phyloP scores from a whole-genome alignment of 73 alveolate species.

The Blepharisma stoltei region DNA sequence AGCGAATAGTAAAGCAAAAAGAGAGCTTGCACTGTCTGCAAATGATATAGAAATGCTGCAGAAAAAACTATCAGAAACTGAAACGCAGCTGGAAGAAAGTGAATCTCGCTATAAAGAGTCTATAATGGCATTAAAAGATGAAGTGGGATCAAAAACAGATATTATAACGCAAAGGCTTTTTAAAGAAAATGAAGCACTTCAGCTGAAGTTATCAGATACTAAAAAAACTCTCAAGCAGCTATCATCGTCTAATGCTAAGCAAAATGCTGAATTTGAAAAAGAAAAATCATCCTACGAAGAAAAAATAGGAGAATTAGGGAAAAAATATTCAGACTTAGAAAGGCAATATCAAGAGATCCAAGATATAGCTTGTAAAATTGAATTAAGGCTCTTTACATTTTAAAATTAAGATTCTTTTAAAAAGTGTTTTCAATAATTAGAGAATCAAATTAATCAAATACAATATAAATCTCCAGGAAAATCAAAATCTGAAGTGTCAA shows the following conservation, averaged over 20 bases:
- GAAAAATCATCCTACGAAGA: neutral
- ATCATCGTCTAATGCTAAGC: neutral
- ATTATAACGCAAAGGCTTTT: neutral
- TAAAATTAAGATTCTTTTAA: too few species aligned
- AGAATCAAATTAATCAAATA: too few species aligned
- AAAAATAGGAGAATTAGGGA: neutral
- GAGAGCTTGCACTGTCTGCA: conserved; percentile 7
- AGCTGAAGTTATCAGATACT: neutral
- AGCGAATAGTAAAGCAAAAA: neutral
- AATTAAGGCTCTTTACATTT: too few species aligned
- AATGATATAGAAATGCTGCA: conserved; percentile 7
- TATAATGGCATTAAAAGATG: neutral
- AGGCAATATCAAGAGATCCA: neutral
- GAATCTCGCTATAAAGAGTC: neutral
- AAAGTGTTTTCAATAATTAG: too few species aligned
- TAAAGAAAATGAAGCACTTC: neutral
- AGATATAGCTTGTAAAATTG: too few species aligned
- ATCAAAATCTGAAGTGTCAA: neutral
- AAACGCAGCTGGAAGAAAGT: neutral
- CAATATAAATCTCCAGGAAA: neutral
- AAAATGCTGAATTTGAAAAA: neutral
- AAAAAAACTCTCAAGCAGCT: conserved; percentile 8
- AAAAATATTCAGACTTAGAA: neutral
- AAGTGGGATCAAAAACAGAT: neutral
- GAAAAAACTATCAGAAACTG: neutral